phyloP scores from a whole-genome alignment of 139 green algal genomes.

The Chlamydomonas schloesseri region DNA sequence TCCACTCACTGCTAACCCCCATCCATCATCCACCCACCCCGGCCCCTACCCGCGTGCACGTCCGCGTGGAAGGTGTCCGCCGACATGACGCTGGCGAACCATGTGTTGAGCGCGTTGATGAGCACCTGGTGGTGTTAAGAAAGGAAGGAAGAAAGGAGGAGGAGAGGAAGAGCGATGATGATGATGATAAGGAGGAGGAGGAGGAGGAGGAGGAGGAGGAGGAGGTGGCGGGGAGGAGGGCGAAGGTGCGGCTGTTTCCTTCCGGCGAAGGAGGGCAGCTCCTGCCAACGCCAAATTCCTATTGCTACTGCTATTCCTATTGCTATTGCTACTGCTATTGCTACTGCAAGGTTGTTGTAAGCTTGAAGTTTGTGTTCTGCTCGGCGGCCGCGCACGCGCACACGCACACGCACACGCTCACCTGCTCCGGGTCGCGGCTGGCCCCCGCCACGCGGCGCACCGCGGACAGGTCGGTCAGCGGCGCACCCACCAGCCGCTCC shows the following conservation, averaged over 20 bases:
- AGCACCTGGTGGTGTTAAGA: constrained; percentile 58
- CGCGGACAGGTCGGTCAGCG: constrained; percentile 92
- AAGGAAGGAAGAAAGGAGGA: neutral
- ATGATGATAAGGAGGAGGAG: too few relatives aligned
- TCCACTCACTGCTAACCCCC: too few relatives aligned
- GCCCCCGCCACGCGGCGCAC: constrained; percentile 76
- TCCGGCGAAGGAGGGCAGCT: too few relatives aligned
- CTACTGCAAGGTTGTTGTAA: too few relatives aligned
- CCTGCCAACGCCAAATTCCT: too few relatives aligned
- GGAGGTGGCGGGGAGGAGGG: too few relatives aligned
- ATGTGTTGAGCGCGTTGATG: constrained; percentile 96
- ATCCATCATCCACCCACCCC: neutral
- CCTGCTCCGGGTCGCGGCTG: constrained; percentile 18
- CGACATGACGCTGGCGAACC: constrained; percentile 89
- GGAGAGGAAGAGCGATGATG: too few relatives aligned
- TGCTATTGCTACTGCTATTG: too few relatives aligned
- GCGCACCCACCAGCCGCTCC: constrained; percentile 91
- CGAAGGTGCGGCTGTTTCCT: too few relatives aligned
- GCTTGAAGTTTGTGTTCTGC: too few relatives aligned
- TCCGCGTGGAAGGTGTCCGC: constrained; percentile 97
- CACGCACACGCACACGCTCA: neutral
- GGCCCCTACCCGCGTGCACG: constrained; percentile 79
- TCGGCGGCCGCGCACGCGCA: too few relatives aligned
- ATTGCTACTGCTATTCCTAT: too few relatives aligned
- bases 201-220: neutral